These are phyloP conservation scores for Trichoderma parareesei DNA, from an alignment of 495 filamentous ascomycete genomes.

Conservation along the genomic window DNA sequence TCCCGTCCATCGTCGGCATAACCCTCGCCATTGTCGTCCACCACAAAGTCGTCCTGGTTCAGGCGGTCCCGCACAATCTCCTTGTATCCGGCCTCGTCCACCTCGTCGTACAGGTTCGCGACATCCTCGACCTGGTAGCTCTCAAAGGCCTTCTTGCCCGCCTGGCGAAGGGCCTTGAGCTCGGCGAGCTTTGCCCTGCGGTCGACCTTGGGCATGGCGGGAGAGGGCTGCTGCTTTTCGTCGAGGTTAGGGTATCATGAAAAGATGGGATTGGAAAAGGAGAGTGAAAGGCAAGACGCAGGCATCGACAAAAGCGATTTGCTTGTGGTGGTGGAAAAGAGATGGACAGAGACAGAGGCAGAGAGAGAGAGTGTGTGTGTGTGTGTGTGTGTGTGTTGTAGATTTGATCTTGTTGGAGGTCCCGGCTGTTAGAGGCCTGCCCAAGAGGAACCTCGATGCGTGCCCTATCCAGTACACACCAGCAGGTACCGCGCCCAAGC, in stretches of 20 bases:
- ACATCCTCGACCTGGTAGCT: constrained; percentile 85
- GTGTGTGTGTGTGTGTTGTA: neutral
- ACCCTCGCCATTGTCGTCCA: constrained; percentile 86
- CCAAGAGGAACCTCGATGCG: neutral
- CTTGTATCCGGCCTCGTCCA: constrained; percentile 96
- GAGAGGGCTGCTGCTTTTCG: neutral
- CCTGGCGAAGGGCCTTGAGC: constrained; percentile 72
- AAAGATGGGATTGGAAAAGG: no score
- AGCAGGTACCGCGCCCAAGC: neutral
- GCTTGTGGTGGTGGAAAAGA: neutral
- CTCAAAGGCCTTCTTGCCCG: constrained; percentile 83
- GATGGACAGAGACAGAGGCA: neutral
- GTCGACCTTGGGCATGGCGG: constrained; percentile 36
- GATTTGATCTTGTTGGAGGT: neutral
- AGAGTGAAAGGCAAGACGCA: neutral
- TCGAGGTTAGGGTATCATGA: neutral
- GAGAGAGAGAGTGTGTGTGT: neutral
- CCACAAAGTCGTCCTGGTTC: constrained; percentile 93
- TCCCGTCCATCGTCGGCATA: constrained; percentile 97
- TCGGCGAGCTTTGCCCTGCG: constrained; percentile 58
- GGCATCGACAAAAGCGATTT: constrained; percentile 20
- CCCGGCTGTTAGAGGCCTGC: neutral
- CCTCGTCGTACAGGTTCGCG: constrained; percentile 84
- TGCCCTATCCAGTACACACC: neutral
- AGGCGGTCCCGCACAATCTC: constrained; percentile 84